These are phyloP conservation scores for Malassezia cuniculi DNA, from an alignment of 1,284 basidiomycete genomes.

Conservation along the genomic window DNA sequence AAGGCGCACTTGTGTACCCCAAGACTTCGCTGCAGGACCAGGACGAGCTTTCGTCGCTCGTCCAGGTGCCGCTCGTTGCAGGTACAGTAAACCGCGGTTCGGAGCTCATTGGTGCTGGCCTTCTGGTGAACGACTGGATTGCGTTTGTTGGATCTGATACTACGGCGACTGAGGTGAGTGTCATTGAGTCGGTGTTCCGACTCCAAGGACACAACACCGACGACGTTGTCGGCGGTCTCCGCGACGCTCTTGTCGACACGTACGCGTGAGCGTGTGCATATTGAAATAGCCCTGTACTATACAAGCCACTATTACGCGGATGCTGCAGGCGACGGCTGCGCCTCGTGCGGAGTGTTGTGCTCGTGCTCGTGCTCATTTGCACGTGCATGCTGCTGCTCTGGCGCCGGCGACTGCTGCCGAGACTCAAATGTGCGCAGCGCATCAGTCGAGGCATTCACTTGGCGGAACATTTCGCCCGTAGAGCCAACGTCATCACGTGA, in stretches of 20 bases:
- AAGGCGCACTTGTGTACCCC: constrained; percentile 93
- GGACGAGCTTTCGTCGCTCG: constrained; percentile 84
- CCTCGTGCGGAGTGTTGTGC: too few species aligned
- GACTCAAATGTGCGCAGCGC: too few species aligned
- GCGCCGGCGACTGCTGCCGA: too few species aligned
- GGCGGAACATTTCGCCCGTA: too few species aligned
- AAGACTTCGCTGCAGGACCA: constrained; percentile 94
- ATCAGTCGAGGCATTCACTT: too few species aligned
- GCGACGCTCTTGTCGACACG: constrained; percentile 41
- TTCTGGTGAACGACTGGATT: constrained; percentile 98
- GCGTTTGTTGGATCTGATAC: constrained; percentile 58
- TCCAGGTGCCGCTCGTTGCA: constrained; percentile 89
- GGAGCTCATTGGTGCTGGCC: constrained; percentile 89
- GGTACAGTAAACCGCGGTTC: constrained; percentile 97
- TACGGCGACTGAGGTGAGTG: constrained; percentile 93
- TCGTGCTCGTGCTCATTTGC: too few species aligned
- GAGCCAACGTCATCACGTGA: too few species aligned
- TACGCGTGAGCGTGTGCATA: constrained; percentile 23
- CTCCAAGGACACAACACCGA: constrained; percentile 23
- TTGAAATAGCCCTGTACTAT: too few species aligned
- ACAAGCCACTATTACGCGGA: too few species aligned
- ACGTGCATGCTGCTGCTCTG: too few species aligned
- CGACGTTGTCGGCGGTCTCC: constrained; percentile 36
- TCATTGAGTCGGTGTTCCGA: constrained; percentile 90
- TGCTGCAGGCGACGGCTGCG: too few species aligned